Evolutionary conservation across 805 yeast genomes (phyloP).

Genomic region (Scheffersomyces ergatensis): DNA sequence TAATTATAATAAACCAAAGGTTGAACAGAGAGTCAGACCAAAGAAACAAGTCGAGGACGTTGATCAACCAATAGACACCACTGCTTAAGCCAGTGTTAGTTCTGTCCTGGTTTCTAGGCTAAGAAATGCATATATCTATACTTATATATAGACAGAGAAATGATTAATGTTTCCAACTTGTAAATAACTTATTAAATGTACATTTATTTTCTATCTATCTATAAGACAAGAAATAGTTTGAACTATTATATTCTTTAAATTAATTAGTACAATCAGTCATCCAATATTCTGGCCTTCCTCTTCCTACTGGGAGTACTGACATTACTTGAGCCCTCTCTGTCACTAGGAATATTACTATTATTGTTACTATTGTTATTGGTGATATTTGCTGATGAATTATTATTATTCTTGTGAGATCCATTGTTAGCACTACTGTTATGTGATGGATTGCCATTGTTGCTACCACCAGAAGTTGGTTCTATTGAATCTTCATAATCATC

Average conservation of each 20-base stretch:
- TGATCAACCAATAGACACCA: too few relatives aligned
- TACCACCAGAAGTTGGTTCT: constrained; percentile 17
- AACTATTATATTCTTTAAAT: neutral
- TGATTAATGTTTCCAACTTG: too few relatives aligned
- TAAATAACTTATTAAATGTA: constrained; percentile 1
- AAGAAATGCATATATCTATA: too few relatives aligned
- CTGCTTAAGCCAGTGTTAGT: too few relatives aligned
- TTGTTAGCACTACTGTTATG: neutral
- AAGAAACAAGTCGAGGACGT: too few relatives aligned
- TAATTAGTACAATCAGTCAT: constrained; percentile 14
- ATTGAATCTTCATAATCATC: constrained; percentile 38
- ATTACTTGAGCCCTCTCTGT: constrained; percentile 1
- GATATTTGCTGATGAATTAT: neutral
- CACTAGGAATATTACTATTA: neutral
- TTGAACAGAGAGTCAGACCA: neutral
- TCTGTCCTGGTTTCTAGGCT: too few relatives aligned
- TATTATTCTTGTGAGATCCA: neutral
- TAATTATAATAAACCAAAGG: constrained; percentile 31
- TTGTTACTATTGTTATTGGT: neutral
- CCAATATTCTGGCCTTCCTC: constrained; percentile 23
- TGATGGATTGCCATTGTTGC: neutral
- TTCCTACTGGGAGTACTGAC: constrained; percentile 9
- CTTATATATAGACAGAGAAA: too few relatives aligned
- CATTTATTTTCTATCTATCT: too few relatives aligned
- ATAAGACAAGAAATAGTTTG: neutral